Percentiles rank a stretch among this genome's conserved stretches.
These are phyloP conservation scores for Ascochyta rabiei DNA, from an alignment of 2,329 filamentous ascomycete species.

Conservation along the genomic window DNA sequence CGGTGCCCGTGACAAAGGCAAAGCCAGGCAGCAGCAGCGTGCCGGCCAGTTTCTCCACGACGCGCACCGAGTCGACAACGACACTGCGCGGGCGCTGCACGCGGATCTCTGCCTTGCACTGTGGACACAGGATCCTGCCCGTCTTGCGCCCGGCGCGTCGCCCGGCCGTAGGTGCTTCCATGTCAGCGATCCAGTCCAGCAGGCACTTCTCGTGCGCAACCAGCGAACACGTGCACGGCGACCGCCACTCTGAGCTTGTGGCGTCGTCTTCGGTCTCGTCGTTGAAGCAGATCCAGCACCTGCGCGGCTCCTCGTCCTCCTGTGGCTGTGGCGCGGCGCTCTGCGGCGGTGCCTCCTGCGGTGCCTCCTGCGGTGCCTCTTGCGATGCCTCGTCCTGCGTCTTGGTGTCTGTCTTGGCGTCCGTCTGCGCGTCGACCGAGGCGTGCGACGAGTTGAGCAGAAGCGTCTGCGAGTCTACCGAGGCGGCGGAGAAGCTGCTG, in stretches of 20 bases:
- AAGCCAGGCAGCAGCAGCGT: constrained; percentile 69
- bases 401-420: constrained; percentile 19
- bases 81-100: constrained; percentile 76
- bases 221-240: constrained; percentile 87
- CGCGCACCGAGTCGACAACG: constrained; percentile 70
- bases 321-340: constrained; percentile 23
- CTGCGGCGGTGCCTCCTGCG: constrained; percentile 15
- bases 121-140: constrained; percentile 78
- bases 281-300: constrained; percentile 74
- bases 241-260: constrained; percentile 73
- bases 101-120: constrained; percentile 83
- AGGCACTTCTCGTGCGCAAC: constrained; percentile 90
- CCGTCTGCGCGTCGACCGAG: constrained; percentile 16
- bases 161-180: constrained; percentile 67
- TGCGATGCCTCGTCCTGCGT: constrained; percentile 21
- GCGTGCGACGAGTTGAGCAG: constrained; percentile 48
- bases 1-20: constrained; percentile 59
- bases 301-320: constrained; percentile 52
- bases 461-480: constrained; percentile 55
- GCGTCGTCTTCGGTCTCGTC: constrained; percentile 69
- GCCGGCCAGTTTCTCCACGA: constrained; percentile 62
- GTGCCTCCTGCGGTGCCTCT: constrained; percentile 1
- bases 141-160: constrained; percentile 52
- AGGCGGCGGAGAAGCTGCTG: constrained; percentile 48
- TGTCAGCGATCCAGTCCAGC: constrained; percentile 90